Percentiles rank a stretch among this genome's conserved stretches.
Evolutionary conservation across 2,329 filamentous ascomycete species (phyloP).

Genomic region (Beauveria brongniartii): DNA sequence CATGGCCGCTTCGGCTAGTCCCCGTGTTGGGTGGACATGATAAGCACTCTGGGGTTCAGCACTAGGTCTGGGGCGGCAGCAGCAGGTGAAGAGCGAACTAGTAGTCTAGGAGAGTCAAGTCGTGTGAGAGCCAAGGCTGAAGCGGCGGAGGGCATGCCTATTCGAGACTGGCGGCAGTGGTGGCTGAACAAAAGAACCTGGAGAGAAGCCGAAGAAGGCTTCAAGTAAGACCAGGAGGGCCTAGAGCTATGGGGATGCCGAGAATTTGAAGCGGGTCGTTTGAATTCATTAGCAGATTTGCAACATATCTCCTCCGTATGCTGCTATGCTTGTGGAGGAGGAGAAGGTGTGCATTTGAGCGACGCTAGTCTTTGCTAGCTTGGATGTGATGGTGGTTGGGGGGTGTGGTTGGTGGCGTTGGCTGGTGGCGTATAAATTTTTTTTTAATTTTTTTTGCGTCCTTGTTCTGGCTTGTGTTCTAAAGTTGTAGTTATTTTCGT

Average conservation of each 20-base stretch:
- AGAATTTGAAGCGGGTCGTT: conserved; percentile 1
- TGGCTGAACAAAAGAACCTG: conserved; percentile 16
- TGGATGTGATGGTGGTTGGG: background rate
- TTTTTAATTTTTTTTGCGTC: background rate
- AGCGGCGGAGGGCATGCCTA: conserved; percentile 17
- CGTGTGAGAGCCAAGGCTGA: conserved; percentile 14
- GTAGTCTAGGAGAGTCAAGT: background rate
- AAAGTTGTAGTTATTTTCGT: background rate
- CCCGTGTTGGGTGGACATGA: background rate
- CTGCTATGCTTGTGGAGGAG: conserved; percentile 1
- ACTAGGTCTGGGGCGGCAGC: background rate
- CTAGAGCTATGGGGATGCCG: background rate
- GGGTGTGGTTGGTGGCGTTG: background rate
- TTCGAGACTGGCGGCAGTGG: conserved; percentile 14
- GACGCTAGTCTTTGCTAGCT: background rate
- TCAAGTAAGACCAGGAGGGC: background rate
- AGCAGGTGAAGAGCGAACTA: background rate
- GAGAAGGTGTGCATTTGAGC: background rate
- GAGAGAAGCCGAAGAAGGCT: background rate
- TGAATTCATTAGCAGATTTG: background rate
- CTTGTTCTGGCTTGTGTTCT: background rate
- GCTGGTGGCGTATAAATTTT: background rate
- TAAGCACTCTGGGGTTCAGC: conserved; percentile 2
- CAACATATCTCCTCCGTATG: background rate
- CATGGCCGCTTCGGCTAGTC: background rate